phyloP scores from a whole-genome alignment of 306 rosid species.

The Acacia melanoxylon region DNA sequence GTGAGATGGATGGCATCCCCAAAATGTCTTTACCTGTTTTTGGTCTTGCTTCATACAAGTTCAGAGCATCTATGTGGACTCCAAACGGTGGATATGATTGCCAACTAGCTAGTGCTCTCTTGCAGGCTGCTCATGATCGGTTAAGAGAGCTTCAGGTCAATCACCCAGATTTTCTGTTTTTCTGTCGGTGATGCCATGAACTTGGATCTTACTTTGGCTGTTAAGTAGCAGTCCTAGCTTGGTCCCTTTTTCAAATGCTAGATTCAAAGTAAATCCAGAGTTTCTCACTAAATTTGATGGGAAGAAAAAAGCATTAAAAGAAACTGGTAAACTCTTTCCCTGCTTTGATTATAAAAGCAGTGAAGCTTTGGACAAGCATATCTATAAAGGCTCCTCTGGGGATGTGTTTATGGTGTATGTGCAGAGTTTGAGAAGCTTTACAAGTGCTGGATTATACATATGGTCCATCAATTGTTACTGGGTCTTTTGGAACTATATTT shows the following conservation, averaged over 20 bases:
- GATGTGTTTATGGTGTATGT: conserved; percentile 28
- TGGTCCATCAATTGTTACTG: conserved; percentile 22
- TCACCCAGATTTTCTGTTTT: conserved; percentile 72
- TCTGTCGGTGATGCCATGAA: conserved; percentile 46
- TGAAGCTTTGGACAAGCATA: conserved; percentile 26
- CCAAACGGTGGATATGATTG: conserved; percentile 51
- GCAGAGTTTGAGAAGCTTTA: conserved; percentile 36
- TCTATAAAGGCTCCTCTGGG: conserved; percentile 10
- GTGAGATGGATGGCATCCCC: conserved; percentile 48
- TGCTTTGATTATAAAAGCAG: conserved; percentile 25
- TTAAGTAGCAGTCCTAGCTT: conserved; percentile 20
- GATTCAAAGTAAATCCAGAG: not conserved
- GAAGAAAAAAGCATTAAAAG: not conserved
- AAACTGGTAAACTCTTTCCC: conserved; percentile 27
- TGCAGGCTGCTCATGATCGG: conserved; percentile 51
- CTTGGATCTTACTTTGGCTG: conserved; percentile 23
- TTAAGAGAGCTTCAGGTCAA: conserved; percentile 48
- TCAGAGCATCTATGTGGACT: conserved; percentile 70
- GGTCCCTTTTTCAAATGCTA: conserved; percentile 12
- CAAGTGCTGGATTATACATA: conserved; percentile 29
- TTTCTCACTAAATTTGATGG: conserved; percentile 1
- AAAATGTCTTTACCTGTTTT: conserved; percentile 54
- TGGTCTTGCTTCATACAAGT: conserved; percentile 81
- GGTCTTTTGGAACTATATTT: conserved; percentile 23
- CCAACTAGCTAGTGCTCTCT: conserved; percentile 50